These are phyloP conservation scores for Lathyrus tuberosus DNA, from an alignment of 306 rosid species.

Conservation along the genomic window DNA sequence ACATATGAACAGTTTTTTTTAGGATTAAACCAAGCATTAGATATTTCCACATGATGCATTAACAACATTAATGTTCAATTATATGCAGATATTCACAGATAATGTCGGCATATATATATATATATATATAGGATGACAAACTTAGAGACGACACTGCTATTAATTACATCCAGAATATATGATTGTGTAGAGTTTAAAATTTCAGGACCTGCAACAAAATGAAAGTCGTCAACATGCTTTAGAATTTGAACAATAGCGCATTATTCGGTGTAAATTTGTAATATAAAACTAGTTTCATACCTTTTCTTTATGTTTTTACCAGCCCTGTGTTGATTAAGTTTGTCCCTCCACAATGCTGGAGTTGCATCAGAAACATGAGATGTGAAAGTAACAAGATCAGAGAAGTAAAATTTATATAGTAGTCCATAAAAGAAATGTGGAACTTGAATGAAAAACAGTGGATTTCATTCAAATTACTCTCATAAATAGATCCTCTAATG, in stretches of 20 bases:
- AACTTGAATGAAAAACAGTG: background rate
- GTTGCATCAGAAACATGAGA: constrained; percentile 35
- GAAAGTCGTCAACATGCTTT: constrained; percentile 13
- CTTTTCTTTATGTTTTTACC: constrained; percentile 50
- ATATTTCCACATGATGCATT: constrained; percentile 37
- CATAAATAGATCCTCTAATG: too few relatives aligned
- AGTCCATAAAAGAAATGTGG: constrained; percentile 15
- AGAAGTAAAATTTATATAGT: constrained; percentile 11
- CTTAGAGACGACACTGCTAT: background rate
- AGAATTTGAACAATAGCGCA: background rate
- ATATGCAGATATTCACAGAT: constrained; percentile 49
- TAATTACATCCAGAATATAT: constrained; percentile 21
- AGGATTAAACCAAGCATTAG: constrained; percentile 29
- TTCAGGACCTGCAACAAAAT: constrained; percentile 48
- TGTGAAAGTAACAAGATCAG: constrained; percentile 17
- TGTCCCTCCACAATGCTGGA: constrained; percentile 58
- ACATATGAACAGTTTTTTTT: constrained; percentile 33
- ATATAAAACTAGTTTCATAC: constrained; percentile 30
- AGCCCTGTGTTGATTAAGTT: constrained; percentile 51
- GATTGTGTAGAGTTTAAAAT: constrained; percentile 33
- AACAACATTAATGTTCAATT: constrained; percentile 23
- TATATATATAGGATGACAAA: constrained; percentile 19
- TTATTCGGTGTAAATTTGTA: constrained; percentile 11
- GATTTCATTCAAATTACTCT: background rate
- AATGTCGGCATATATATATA: constrained; percentile 15